Evolutionary conservation across 2,329 filamentous ascomycete genomes (phyloP), one percentile per base, ranked within the genome.

Genomic region (Pseudogymnoascus sp.): DNA sequence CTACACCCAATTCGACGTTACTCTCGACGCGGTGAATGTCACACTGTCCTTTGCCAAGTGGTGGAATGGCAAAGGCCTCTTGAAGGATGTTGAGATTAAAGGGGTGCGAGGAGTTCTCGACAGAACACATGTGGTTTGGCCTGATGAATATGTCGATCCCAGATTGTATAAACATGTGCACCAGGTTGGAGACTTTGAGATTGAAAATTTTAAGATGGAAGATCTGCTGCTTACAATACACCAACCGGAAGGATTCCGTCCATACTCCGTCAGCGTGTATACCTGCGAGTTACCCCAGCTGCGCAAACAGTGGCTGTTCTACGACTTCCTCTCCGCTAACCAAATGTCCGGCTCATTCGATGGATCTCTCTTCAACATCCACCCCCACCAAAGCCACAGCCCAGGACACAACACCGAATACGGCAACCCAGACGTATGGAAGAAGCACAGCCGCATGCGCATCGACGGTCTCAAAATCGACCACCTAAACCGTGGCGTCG

Each of bases 41-140:
- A 97, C 93, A 0, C 75, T 99, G 25, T 99, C 95, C 0, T 97
- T 99, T 69, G 83, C 92, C n/a, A 97, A 97, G 73, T 99, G 95
- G 95, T 96, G 96, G 85, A 97, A 96, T 69, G 93, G 95, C 21
- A 97, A 93, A 74, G 95, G 95, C 0, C 81, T 96, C 5, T 79
- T 99, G 7, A 88, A 90, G 69, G 91, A 97, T 72, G 95, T 99
- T 43, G 92, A 97, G 72, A 88, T 99, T 61, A 95, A 92, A 71
- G 95, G 95, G 4, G 90, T 99, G 31, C 85, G 95, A 64, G 95
- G 95, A 21, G 91, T 97, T 4, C 83, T 99, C 49, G 95, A 99
- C 75, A 85, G 95, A 64, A 96, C 92, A 0, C 89, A 87, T 55
- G 89, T 99, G 1, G 78, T 81, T 63, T 95, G 90, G 83, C 80